phyloP scores from a whole-genome alignment of 2,329 filamentous ascomycete genomes.

The Byssochlamys sp. region DNA sequence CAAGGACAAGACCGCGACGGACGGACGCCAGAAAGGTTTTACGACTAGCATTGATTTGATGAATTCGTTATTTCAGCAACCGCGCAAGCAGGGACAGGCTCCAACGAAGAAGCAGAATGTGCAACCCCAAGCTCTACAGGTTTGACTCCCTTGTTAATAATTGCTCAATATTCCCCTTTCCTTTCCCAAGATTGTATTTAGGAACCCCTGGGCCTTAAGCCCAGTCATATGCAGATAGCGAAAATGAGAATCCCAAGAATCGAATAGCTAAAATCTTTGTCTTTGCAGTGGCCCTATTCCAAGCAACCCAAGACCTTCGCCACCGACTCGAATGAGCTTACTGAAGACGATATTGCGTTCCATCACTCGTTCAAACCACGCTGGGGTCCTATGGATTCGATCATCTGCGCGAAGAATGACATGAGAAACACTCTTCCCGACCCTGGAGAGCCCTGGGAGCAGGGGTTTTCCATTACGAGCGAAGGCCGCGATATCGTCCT shows the following conservation, averaged over 20 bases:
- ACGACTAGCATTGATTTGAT: slow-evolving; percentile 88
- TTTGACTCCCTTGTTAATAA: slow-evolving; percentile 55
- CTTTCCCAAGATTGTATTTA: slow-evolving; percentile 24
- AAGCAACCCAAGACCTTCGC: slow-evolving; percentile 63
- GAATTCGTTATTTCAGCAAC: slow-evolving; percentile 80
- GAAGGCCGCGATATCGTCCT: slow-evolving; percentile 25
- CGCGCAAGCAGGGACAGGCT: slow-evolving; percentile 45
- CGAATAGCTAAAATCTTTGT: slow-evolving; percentile 29
- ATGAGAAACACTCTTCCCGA: slow-evolving; percentile 12
- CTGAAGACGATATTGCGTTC: slow-evolving; percentile 55
- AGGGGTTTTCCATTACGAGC: slow-evolving; percentile 39
- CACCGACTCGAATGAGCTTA: slow-evolving; percentile 53
- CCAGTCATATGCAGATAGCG: slow-evolving; percentile 16
- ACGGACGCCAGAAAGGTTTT: slow-evolving; percentile 52
- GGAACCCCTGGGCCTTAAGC: slow-evolving; percentile 6
- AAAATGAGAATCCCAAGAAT: slow-evolving; percentile 25
- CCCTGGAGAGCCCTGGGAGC: slow-evolving; percentile 40
- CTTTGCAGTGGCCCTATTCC: slow-evolving; percentile 71
- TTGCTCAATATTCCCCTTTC: slow-evolving; percentile 25
- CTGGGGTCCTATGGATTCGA: slow-evolving; percentile 65
- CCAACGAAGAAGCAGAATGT: slow-evolving; percentile 46
- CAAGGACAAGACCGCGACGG: slow-evolving; percentile 12
- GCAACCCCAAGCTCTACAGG: slow-evolving; percentile 68
- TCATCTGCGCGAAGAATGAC: slow-evolving; percentile 53
- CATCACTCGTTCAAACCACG: slow-evolving; percentile 66